phyloP scores from a whole-genome alignment of 306 rosid species.

The Glycyrrhiza uralensis region DNA sequence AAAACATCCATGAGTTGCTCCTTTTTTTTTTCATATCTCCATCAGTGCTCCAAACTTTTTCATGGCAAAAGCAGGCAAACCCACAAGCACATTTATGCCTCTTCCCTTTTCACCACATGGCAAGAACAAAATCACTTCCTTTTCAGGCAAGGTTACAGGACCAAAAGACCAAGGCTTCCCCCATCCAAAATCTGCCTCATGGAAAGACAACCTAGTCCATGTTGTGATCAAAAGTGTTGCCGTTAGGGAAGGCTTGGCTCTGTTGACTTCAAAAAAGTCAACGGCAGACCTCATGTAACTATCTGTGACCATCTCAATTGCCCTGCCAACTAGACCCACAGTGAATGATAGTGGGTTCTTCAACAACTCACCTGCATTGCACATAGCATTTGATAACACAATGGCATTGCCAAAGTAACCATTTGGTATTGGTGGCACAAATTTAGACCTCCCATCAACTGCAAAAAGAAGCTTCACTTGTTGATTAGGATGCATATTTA shows the following conservation, averaged over 20 bases:
- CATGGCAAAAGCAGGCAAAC: conserved; percentile 82
- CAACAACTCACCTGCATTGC: conserved; percentile 51
- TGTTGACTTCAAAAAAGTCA: conserved; percentile 69
- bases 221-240: conserved; percentile 72
- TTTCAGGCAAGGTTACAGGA: conserved; percentile 68
- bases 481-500: conserved; percentile 61
- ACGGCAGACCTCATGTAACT: conserved; percentile 71
- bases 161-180: conserved; percentile 67
- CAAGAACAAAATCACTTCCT: conserved; percentile 63
- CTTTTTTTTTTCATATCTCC: conserved; percentile 30
- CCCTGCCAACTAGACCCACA: conserved; percentile 47
- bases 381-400: conserved; percentile 55
- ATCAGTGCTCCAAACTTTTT: conserved; percentile 43
- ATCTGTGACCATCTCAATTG: conserved; percentile 55
- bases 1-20: neutral
- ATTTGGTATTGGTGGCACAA: conserved; percentile 62
- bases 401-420: conserved; percentile 81
- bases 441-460: conserved; percentile 69
- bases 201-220: conserved; percentile 67
- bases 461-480: conserved; percentile 76
- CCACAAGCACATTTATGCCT: conserved; percentile 63
- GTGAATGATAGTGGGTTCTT: conserved; percentile 51
- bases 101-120: conserved; percentile 50
- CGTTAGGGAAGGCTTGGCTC: conserved; percentile 70
- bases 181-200: conserved; percentile 77